Percentiles rank a stretch among this genome's conserved stretches.
These are phyloP conservation scores for Candida frijolesensis DNA, from an alignment of 1,139 yeast species.

Conservation along the genomic window DNA sequence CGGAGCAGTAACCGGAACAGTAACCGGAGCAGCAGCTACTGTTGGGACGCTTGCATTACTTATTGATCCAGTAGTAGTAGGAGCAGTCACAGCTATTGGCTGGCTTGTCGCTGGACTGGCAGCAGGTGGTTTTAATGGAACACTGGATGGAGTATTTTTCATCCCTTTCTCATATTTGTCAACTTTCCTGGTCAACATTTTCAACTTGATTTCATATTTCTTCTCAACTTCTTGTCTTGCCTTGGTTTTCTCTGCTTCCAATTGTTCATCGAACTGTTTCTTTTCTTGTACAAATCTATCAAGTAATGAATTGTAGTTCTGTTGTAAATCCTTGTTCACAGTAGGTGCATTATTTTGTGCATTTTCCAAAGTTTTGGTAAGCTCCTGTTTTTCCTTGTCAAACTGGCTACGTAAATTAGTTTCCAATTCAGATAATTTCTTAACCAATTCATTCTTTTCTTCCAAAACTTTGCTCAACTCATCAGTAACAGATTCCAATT, in stretches of 20 bases:
- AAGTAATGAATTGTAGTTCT: slow-evolving; percentile 22
- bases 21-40: slow-evolving; percentile 5
- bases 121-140: slow-evolving; percentile 3
- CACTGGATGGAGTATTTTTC: not conserved
- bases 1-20: slow-evolving; percentile 1
- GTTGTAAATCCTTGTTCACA: slow-evolving; percentile 12
- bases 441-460: slow-evolving; percentile 18
- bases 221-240: slow-evolving; percentile 39
- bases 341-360: slow-evolving; percentile 13
- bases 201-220: slow-evolving; percentile 43
- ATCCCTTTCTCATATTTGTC: slow-evolving; percentile 31
- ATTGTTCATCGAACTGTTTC: slow-evolving; percentile 25
- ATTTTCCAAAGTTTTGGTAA: slow-evolving; percentile 19
- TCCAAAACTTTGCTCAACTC: slow-evolving; percentile 16
- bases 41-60: not conserved
- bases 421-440: slow-evolving; percentile 17
- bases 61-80: not conserved
- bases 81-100: slow-evolving; percentile 8
- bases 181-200: slow-evolving; percentile 45
- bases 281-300: slow-evolving; percentile 21
- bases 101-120: slow-evolving; percentile 3
- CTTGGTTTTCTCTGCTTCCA: slow-evolving; percentile 34
- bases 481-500: slow-evolving; percentile 10
- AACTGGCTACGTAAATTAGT: slow-evolving; percentile 15
- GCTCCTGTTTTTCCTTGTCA: slow-evolving; percentile 20